These are phyloP conservation scores for Pseudogymnoascus destructans DNA, from an alignment of 2,329 filamentous ascomycete genomes.

Conservation along the genomic window DNA sequence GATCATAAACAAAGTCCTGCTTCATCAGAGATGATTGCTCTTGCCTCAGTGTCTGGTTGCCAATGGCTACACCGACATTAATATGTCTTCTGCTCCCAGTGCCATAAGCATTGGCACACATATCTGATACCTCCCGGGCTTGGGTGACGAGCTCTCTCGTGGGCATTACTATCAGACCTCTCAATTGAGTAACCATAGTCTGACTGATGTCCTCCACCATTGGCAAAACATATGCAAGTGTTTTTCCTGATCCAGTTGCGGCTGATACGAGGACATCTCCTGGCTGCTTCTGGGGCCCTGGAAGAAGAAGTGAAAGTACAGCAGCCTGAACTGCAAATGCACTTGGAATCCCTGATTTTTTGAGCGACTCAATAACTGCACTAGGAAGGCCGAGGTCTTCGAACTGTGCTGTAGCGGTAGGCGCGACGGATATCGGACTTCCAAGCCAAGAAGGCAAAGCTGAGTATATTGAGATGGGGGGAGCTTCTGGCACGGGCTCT, in stretches of 20 bases:
- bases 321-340: conserved; percentile 72
- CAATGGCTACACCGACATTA: conserved; percentile 69
- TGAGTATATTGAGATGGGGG: conserved; percentile 54
- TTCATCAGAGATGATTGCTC: conserved; percentile 52
- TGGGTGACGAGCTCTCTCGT: conserved; percentile 85
- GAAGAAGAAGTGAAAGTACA: conserved; percentile 67
- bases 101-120: conserved; percentile 53
- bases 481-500: conserved; percentile 42
- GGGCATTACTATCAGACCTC: conserved; percentile 75
- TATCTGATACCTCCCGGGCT: conserved; percentile 63
- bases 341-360: conserved; percentile 52
- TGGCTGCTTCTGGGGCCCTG: conserved; percentile 43
- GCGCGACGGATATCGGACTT: conserved; percentile 55
- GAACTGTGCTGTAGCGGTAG: conserved; percentile 49
- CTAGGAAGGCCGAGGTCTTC: conserved; percentile 47
- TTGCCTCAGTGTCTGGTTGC: conserved; percentile 58
- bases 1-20: conserved; percentile 55
- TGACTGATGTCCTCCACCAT: conserved; percentile 65
- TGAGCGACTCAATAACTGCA: conserved; percentile 47
- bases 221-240: conserved; percentile 78
- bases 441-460: conserved; percentile 73
- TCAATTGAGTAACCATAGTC: conserved; percentile 50
- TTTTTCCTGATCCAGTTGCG: conserved; percentile 92
- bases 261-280: conserved; percentile 85
- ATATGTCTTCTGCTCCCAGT: conserved; percentile 48